Conservation (phyloP, 345 rosid species). For the Litchi chinensis region DNA sequence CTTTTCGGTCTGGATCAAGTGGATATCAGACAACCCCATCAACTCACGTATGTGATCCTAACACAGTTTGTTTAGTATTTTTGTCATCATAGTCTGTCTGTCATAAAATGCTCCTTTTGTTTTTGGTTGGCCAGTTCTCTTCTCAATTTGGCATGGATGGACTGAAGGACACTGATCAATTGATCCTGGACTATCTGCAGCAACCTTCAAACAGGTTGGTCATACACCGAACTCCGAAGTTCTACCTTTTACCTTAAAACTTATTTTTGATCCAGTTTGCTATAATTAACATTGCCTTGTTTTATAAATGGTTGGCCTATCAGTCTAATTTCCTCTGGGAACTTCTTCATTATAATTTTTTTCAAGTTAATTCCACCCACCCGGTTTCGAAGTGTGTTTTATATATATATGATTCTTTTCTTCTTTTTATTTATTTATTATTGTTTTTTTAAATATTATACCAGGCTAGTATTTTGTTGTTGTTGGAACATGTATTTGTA, state of each 20-base stretch:
- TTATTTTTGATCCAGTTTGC: neutral
- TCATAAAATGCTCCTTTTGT: constrained; percentile 14
- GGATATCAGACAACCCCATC: constrained; percentile 40
- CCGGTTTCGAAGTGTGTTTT: neutral
- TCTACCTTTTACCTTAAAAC: neutral
- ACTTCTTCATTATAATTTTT: neutral
- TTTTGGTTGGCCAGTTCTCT: constrained; percentile 39
- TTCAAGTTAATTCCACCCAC: neutral
- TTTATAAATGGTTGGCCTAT: neutral
- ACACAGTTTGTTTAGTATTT: neutral
- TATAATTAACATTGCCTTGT: neutral
- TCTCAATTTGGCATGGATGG: constrained; percentile 54
- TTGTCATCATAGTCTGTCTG: neutral
- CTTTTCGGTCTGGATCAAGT: constrained; percentile 39
- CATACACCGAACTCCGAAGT: constrained; percentile 10
- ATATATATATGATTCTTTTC: neutral
- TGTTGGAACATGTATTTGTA: neutral
- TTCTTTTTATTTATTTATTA: too few species aligned
- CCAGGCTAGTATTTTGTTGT: neutral
- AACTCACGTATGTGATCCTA: constrained; percentile 49
- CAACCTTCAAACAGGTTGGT: constrained; percentile 77
- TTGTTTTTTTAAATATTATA: neutral
- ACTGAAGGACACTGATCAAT: constrained; percentile 69
- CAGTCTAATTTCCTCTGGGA: neutral
- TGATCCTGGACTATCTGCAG: constrained; percentile 76